phyloP scores from a whole-genome alignment of 2,329 filamentous ascomycete genomes.

The Calonectria pteridis region DNA sequence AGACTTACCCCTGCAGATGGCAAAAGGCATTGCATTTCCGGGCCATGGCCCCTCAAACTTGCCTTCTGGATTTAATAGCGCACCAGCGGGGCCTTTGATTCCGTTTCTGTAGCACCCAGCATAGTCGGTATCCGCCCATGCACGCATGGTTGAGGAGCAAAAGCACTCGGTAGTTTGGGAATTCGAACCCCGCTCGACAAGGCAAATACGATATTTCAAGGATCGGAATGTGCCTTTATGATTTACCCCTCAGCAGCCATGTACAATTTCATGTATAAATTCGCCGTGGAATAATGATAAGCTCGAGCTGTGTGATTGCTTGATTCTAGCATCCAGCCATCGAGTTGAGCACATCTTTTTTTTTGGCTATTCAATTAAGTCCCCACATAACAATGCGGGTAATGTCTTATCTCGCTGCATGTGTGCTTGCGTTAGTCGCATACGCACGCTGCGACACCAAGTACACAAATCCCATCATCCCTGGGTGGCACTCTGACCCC shows the following conservation, averaged over 20 bases:
- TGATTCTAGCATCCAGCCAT: background rate
- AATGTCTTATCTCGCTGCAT: background rate
- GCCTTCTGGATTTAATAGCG: background rate
- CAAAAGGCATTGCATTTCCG: background rate
- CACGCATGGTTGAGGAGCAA: background rate
- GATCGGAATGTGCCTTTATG: too few species aligned
- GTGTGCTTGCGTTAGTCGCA: background rate
- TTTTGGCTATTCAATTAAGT: background rate
- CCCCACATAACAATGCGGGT: background rate
- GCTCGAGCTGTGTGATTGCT: background rate
- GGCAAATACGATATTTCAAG: background rate
- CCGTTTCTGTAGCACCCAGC: background rate
- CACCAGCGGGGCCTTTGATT: background rate
- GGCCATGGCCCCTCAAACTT: background rate
- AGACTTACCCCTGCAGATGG: background rate
- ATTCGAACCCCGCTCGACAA: background rate
- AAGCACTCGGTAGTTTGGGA: background rate
- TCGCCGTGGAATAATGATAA: background rate
- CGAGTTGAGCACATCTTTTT: background rate
- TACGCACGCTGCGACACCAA: constrained; percentile 21
- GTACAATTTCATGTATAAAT: background rate
- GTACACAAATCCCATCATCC: constrained; percentile 58
- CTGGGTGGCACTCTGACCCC: constrained; percentile 63
- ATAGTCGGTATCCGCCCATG: background rate
- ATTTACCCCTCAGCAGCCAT: background rate